phyloP scores from a whole-genome alignment of 805 yeast species.

The Yarrowia sp. region DNA sequence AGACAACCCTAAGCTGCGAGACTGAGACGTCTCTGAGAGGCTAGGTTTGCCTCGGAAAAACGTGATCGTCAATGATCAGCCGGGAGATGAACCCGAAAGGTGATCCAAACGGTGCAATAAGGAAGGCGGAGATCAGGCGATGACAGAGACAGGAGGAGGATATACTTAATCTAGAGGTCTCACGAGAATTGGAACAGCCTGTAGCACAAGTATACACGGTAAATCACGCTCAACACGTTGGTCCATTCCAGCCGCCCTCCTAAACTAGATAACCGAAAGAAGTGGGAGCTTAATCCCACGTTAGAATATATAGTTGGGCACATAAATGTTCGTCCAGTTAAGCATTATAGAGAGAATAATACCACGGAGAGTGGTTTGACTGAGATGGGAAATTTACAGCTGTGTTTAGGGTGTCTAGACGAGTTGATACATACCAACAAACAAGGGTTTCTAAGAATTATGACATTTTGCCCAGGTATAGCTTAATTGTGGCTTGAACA shows the following conservation, averaged over 20 bases:
- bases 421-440: background rate
- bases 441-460: background rate
- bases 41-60: constrained; percentile 6
- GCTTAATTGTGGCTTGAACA: background rate
- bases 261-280: background rate
- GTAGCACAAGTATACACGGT: too few species aligned
- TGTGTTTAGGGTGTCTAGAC: background rate
- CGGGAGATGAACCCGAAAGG: constrained; percentile 7
- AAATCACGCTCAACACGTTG: background rate
- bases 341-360: background rate
- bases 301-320: background rate
- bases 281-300: background rate
- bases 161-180: too few species aligned
- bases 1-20: background rate
- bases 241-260: constrained; percentile 23
- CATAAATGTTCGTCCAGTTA: background rate
- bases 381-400: too few species aligned
- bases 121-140: too few species aligned
- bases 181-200: too few species aligned
- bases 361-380: background rate
- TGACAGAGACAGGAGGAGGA: too few species aligned
- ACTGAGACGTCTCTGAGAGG: background rate
- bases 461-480: background rate
- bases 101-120: background rate
- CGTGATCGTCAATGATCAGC: constrained; percentile 27